Evolutionary conservation across 1,284 basidiomycete genomes (phyloP).

Genomic region (Meripilus lineatus): DNA sequence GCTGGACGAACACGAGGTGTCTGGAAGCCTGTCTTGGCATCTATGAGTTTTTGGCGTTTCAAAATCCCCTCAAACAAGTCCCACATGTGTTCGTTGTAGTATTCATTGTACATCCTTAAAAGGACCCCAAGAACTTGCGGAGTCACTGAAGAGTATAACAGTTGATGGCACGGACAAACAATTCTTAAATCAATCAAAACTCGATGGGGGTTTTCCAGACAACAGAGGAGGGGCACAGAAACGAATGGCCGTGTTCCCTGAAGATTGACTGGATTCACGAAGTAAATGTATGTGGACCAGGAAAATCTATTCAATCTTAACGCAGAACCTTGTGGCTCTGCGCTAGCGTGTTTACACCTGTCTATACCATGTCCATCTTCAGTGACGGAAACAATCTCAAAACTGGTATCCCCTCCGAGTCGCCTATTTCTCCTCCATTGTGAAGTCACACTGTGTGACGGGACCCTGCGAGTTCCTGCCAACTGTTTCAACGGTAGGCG

Average conservation of each 20-base stretch:
- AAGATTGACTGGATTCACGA: background rate
- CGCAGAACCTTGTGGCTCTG: background rate
- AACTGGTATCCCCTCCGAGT: constrained; percentile 1
- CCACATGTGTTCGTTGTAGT: too few species aligned
- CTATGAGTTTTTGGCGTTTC: too few species aligned
- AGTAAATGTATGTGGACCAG: background rate
- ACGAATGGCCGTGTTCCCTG: background rate
- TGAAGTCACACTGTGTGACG: too few species aligned
- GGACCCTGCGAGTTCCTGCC: too few species aligned
- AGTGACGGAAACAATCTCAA: background rate
- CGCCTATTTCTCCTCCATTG: too few species aligned
- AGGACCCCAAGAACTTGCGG: too few species aligned
- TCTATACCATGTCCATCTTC: background rate
- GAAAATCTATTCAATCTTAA: background rate
- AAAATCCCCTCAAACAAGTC: too few species aligned
- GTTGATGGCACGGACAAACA: too few species aligned
- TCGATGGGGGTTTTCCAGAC: background rate
- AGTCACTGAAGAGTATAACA: constrained; percentile 2
- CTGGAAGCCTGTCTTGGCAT: too few species aligned
- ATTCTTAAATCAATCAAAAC: background rate
- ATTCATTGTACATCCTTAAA: too few species aligned
- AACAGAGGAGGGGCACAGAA: background rate
- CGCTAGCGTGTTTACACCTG: background rate
- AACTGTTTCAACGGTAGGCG: too few species aligned
- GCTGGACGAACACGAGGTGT: too few species aligned